Base-by-base conservation (phyloP, 2,329 filamentous ascomycete species). In the Aspergillus nomiae region DNA sequence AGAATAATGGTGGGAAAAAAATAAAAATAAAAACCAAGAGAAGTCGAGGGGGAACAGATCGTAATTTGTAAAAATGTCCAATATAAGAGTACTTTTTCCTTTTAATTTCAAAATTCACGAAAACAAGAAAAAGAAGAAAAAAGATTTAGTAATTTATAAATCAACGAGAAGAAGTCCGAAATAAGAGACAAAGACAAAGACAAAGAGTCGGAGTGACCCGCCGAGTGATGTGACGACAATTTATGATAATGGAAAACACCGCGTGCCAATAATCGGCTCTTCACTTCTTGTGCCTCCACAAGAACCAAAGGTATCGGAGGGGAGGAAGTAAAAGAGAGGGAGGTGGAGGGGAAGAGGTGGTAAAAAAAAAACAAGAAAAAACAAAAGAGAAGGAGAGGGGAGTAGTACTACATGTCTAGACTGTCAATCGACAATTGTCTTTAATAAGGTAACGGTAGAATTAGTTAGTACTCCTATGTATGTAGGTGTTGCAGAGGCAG, bases 121-220 rank as follows among this genome's bases (percentile, higher is more conserved):
- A 50, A 28, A 36, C 7, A 24, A 46, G 24, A 24, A 28, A 19
- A 55, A 54, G 41, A 34, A 36, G 14, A 58, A 46, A 46, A 30
- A 59, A 36, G 21, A 46, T 46, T 54, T 24, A 41, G 53, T 43
- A 43, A 30, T 57, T 50, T 45, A 53, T 53, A 48, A 58, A n/a
- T 38, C 28, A 38, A 48, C 14, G 24, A 36, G 58, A 57, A 58
- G 19, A 51, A 38, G 56, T 48, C 45, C 51, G 55, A 54, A 36
- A 14, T 32, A 59, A 30, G 38, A 28, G 61, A 48, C 45, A 58
- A 58, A 60, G 59, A 41, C 50, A 53, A 51, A 58, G 56, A 65
- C 63, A 67, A 65, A 66, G 63, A 67, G 62, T 63, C 58, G 60
- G 65, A 63, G 60, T 38, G 46, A 58, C 32, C 65, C 56, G 58